Conservation (phyloP, 2,329 filamentous ascomycete genomes). For the Cephalotrichum gorgonifer region DNA sequence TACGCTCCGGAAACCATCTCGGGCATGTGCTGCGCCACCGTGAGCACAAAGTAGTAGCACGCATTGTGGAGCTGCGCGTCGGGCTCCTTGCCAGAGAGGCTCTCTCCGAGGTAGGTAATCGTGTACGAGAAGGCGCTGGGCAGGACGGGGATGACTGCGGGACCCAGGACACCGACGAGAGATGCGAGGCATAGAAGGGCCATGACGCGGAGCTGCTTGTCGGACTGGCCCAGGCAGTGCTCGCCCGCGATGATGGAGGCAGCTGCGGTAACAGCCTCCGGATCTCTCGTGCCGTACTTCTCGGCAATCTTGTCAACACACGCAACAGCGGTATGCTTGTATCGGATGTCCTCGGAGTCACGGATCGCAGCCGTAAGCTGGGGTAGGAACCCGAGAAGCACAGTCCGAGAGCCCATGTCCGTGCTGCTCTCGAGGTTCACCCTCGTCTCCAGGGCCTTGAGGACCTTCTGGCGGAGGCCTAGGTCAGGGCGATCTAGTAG, state of each 20-base stretch:
- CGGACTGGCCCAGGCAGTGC: constrained; percentile 64
- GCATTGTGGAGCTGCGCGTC: constrained; percentile 68
- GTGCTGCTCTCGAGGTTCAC: constrained; percentile 63
- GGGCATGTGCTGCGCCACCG: constrained; percentile 72
- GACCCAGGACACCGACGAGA: constrained; percentile 76
- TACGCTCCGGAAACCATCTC: constrained; percentile 78
- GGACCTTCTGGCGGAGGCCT: constrained; percentile 67
- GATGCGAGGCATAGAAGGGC: constrained; percentile 85
- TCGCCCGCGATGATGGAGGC: constrained; percentile 67
- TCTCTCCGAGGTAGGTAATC: constrained; percentile 59
- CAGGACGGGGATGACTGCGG: constrained; percentile 75
- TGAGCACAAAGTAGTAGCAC: constrained; percentile 67
- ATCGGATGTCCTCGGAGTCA: constrained; percentile 58
- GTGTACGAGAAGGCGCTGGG: constrained; percentile 64
- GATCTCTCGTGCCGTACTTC: constrained; percentile 89
- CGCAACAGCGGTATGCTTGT: constrained; percentile 76
- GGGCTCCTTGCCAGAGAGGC: constrained; percentile 39
- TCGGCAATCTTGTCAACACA: constrained; percentile 91
- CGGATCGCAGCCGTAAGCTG: constrained; percentile 68
- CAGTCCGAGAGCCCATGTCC: constrained; percentile 56
- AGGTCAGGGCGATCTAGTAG: constrained; percentile 68
- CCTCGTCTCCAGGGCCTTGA: constrained; percentile 70
- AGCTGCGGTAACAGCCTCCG: constrained; percentile 63
- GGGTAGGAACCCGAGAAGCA: constrained; percentile 69
- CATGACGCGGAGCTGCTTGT: constrained; percentile 66